Conservation (phyloP, 169 alveolate genomes). For the Plasmodium berghei region DNA sequence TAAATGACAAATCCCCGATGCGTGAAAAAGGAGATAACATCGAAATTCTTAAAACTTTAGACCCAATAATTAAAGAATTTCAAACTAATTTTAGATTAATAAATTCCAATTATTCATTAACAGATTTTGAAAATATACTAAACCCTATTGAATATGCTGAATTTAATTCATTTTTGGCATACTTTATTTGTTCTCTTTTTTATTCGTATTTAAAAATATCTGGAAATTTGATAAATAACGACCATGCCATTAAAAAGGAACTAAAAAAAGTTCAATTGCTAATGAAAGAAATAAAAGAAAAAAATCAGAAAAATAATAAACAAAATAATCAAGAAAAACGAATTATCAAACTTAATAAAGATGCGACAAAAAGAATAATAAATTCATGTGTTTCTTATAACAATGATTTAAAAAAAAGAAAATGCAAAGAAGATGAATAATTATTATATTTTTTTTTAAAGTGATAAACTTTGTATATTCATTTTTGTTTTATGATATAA, state of each 20-base stretch:
- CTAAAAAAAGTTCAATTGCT: conserved; percentile 57
- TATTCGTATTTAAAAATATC: conserved; percentile 76
- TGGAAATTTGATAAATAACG: conserved; percentile 39
- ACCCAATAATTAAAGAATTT: conserved; percentile 56
- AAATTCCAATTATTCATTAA: conserved; percentile 41
- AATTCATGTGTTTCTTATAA: conserved; percentile 74
- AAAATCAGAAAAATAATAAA: conserved; percentile 7
- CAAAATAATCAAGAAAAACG: conserved; percentile 52
- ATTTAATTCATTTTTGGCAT: conserved; percentile 73
- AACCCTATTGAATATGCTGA: conserved; percentile 72
- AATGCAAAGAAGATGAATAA: conserved; percentile 2
- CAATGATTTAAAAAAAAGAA: conserved; percentile 71
- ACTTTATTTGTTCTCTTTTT: conserved; percentile 72
- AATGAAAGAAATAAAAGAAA: conserved; percentile 77
- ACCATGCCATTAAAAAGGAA: conserved; percentile 63
- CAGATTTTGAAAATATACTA: conserved; percentile 52
- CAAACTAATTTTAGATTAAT: conserved; percentile 46
- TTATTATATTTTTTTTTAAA: not conserved
- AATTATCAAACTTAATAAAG: conserved; percentile 59
- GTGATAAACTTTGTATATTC: not conserved
- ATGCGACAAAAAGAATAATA: conserved; percentile 71
- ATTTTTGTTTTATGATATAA: not conserved
- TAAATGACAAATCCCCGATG: conserved; percentile 11
- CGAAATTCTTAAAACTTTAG: conserved; percentile 36
- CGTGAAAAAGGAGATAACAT: conserved; percentile 10